Percentiles rank a stretch among this genome's conserved stretches.
phyloP scores from a whole-genome alignment of 169 alveolate genomes.

The Toxoplasma gondii region DNA sequence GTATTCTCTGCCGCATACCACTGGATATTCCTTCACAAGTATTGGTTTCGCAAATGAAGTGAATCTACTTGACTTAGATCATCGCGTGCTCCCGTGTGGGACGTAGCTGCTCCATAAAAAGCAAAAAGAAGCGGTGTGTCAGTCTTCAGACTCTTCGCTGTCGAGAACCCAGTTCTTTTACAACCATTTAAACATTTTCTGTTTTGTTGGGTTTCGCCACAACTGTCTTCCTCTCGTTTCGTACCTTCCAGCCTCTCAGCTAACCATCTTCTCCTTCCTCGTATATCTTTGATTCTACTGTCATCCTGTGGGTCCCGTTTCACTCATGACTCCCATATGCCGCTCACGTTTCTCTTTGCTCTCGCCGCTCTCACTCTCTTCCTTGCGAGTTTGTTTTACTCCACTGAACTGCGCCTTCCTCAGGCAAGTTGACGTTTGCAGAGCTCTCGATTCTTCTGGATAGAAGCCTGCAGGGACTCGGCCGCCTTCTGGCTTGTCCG shows the following conservation, averaged over 20 bases:
- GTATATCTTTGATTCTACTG: not conserved
- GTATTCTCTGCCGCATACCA: too few relatives aligned
- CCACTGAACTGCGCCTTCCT: not conserved
- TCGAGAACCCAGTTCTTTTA: too few relatives aligned
- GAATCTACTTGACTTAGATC: too few relatives aligned
- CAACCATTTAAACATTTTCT: too few relatives aligned
- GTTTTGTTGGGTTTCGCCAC: too few relatives aligned
- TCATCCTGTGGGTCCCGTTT: not conserved
- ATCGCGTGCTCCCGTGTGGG: too few relatives aligned
- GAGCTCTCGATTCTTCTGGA: not conserved
- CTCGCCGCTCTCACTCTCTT: not conserved
- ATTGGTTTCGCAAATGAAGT: too few relatives aligned
- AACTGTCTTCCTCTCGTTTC: not conserved
- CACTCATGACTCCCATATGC: too few relatives aligned
- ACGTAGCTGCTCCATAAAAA: too few relatives aligned
- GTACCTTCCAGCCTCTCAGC: not conserved
- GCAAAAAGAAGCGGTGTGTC: too few relatives aligned
- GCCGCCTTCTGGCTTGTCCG: slow-evolving; percentile 6
- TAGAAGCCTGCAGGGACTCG: not conserved
- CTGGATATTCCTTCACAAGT: too few relatives aligned
- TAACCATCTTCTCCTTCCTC: not conserved
- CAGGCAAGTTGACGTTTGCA: not conserved
- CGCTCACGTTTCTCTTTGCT: not conserved
- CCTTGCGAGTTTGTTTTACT: not conserved
- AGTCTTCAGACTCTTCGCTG: too few relatives aligned